phyloP scores from a whole-genome alignment of 2,329 filamentous ascomycete species.

The Kalmusia sp. region DNA sequence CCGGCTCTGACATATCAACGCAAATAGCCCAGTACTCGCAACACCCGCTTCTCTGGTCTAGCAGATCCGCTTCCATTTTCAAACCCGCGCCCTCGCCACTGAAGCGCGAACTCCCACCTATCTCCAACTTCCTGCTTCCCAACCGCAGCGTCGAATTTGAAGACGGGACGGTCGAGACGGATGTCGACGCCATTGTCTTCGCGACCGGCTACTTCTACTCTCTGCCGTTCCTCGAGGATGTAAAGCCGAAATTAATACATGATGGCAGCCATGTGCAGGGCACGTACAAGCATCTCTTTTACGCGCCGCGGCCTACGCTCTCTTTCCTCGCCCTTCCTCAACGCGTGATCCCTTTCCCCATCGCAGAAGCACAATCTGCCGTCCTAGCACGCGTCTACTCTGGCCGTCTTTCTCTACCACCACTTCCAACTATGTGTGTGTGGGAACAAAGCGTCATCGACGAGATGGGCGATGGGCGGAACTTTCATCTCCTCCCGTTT shows the following conservation, averaged over 20 bases:
- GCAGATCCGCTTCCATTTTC: conserved; percentile 24
- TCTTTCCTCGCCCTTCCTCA: conserved; percentile 79
- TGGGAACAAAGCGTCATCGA: conserved; percentile 65
- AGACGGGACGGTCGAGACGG: conserved; percentile 68
- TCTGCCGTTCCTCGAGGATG: conserved; percentile 73
- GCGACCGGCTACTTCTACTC: conserved; percentile 91
- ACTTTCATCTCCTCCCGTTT: conserved; percentile 63
- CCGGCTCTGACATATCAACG: conserved; percentile 80
- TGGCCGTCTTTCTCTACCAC: conserved; percentile 71
- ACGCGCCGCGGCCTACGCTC: conserved; percentile 76
- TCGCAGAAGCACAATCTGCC: conserved; percentile 80
- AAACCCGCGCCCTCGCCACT: conserved; percentile 44
- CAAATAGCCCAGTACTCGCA: conserved; percentile 72
- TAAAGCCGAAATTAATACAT: conserved; percentile 65
- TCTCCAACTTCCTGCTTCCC: conserved; percentile 61
- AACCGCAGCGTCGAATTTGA: conserved; percentile 70
- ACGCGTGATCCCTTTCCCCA: conserved; percentile 85
- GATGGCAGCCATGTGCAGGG: conserved; percentile 74
- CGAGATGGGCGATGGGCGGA: conserved; percentile 55
- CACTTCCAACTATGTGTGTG: conserved; percentile 66
- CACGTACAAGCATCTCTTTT: conserved; percentile 81
- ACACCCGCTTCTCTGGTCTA: conserved; percentile 62
- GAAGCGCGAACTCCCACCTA: conserved; percentile 65
- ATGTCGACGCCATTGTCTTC: conserved; percentile 81
- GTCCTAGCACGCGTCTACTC: conserved; percentile 80